Conservation (phyloP, 2,329 filamentous ascomycete genomes). For the Paraphoma chrysanthemicola region DNA sequence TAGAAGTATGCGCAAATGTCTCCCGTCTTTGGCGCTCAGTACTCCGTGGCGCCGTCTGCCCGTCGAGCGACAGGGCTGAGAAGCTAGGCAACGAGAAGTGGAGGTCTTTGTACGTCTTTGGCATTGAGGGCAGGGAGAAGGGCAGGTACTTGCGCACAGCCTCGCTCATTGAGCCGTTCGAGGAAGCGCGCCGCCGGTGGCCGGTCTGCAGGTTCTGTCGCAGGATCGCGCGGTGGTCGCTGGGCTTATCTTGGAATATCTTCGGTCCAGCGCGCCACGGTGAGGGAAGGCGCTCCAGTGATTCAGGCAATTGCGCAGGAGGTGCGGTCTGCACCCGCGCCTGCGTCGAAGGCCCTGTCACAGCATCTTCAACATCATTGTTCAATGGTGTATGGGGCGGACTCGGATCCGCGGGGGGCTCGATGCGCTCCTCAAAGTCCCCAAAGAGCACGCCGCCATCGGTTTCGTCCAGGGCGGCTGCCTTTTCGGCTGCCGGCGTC, state of each 20-base stretch:
- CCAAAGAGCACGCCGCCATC: conserved; percentile 58
- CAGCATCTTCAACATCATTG: background rate
- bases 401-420: conserved; percentile 4
- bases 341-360: background rate
- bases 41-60: conserved; percentile 13
- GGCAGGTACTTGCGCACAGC: conserved; percentile 44
- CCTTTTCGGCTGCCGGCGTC: conserved; percentile 66
- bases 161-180: conserved; percentile 45
- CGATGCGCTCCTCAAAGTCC: conserved; percentile 38
- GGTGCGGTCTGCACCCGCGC: conserved; percentile 1
- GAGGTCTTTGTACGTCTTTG: conserved; percentile 44
- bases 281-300: conserved; percentile 48
- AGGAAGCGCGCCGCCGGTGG: conserved; percentile 47
- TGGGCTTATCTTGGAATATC: conserved; percentile 42
- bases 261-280: conserved; percentile 53
- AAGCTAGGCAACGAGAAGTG: conserved; percentile 46
- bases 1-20: conserved; percentile 14
- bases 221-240: conserved; percentile 46
- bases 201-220: conserved; percentile 47
- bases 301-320: conserved; percentile 13
- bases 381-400: background rate
- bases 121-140: conserved; percentile 47
- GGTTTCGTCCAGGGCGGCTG: conserved; percentile 59
- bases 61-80: conserved; percentile 37
- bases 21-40: conserved; percentile 21